phyloP scores from a whole-genome alignment of 2,329 filamentous ascomycete genomes.

The Passalora sequoiae region DNA sequence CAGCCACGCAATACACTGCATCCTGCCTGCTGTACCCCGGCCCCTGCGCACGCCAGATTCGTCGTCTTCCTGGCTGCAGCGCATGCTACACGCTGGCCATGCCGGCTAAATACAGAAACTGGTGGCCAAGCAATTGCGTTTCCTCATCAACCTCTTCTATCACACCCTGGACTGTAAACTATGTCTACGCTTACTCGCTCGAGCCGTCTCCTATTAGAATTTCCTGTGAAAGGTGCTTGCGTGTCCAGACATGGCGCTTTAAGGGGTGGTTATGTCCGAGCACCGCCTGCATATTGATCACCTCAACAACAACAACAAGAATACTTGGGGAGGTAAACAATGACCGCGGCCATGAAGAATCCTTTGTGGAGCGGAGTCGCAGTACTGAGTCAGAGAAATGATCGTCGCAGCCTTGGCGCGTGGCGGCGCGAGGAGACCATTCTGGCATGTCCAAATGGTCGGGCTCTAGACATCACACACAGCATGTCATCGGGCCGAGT shows the following conservation, averaged over 20 bases:
- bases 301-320: too few relatives aligned
- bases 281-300: conserved; percentile 5
- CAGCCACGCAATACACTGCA: background rate
- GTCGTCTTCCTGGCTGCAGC: background rate
- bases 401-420: too few relatives aligned
- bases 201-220: conserved; percentile 1
- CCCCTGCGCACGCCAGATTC: background rate
- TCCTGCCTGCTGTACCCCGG: too few relatives aligned
- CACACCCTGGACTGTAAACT: conserved; percentile 1
- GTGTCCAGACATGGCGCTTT: conserved; percentile 4
- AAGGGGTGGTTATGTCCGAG: conserved; percentile 3
- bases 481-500: too few relatives aligned
- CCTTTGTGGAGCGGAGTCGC: too few relatives aligned
- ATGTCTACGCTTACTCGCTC: conserved; percentile 4
- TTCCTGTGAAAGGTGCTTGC: conserved; percentile 9
- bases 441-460: too few relatives aligned
- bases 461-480: too few relatives aligned
- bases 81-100: background rate
- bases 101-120: conserved; percentile 1
- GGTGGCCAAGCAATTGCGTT: conserved; percentile 1
- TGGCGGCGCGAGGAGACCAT: too few relatives aligned
- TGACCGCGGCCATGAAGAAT: too few relatives aligned
- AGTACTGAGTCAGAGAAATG: too few relatives aligned
- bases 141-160: background rate
- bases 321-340: too few relatives aligned